Percentiles rank a stretch among this genome's conserved stretches.
Evolutionary conservation across 495 filamentous ascomycete species (phyloP).

Genomic region (Bathelium albidoporum): DNA sequence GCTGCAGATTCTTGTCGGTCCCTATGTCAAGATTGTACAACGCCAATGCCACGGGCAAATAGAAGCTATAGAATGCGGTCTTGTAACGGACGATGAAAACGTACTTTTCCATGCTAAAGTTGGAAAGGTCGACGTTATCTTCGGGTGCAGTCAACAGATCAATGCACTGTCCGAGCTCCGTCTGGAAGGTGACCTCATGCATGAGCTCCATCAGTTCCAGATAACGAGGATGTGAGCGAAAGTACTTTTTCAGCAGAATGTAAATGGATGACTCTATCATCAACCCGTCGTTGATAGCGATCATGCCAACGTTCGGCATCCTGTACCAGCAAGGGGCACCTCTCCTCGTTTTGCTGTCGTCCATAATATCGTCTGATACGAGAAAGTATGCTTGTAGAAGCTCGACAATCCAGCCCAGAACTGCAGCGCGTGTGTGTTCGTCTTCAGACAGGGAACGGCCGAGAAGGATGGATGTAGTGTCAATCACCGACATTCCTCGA

Average conservation of each 20-base stretch:
- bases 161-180: slow-evolving; percentile 86
- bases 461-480: slow-evolving; percentile 73
- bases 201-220: slow-evolving; percentile 87
- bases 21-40: slow-evolving; percentile 72
- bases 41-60: slow-evolving; percentile 90
- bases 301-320: slow-evolving; percentile 72
- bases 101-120: slow-evolving; percentile 92
- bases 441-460: slow-evolving; percentile 58
- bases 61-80: slow-evolving; percentile 98
- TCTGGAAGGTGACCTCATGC: slow-evolving; percentile 87
- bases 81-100: slow-evolving; percentile 98
- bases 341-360: slow-evolving; percentile 82
- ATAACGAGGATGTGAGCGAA: slow-evolving; percentile 75
- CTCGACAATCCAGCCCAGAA: slow-evolving; percentile 94
- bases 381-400: slow-evolving; percentile 97
- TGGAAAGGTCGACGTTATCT: slow-evolving; percentile 77
- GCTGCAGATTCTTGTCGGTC: slow-evolving; percentile 71
- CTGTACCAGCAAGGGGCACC: slow-evolving; percentile 94
- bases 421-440: slow-evolving; percentile 74
- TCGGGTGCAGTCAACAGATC: slow-evolving; percentile 94
- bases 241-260: slow-evolving; percentile 82
- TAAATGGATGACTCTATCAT: slow-evolving; percentile 89
- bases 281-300: slow-evolving; percentile 98
- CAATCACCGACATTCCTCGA: slow-evolving; percentile 93
- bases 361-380: slow-evolving; percentile 98